Percentiles rank a stretch among this genome's conserved stretches.
phyloP scores from a whole-genome alignment of 257 asterid species.

The Solanum pinnatisectum region DNA sequence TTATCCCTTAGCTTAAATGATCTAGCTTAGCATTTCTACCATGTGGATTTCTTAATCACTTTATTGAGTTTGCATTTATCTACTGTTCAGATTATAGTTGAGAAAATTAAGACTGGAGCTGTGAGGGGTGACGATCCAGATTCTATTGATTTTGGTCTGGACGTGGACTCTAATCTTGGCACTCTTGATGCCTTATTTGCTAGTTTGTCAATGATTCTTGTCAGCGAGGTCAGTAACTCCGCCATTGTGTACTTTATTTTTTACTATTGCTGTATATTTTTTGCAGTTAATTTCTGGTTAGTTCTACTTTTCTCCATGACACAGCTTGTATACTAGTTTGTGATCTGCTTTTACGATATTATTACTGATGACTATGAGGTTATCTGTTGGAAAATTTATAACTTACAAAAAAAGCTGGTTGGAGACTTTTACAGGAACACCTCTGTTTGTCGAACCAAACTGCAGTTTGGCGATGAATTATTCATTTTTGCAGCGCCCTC shows the following conservation, averaged over 20 bases:
- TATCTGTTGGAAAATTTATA: background rate
- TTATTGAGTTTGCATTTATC: background rate
- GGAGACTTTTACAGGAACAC: background rate
- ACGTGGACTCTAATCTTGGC: slow-evolving; percentile 77
- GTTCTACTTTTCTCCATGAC: background rate
- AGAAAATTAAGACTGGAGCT: slow-evolving; percentile 46
- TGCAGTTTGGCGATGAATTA: background rate
- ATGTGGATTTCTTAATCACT: background rate
- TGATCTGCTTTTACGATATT: background rate
- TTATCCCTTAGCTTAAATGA: background rate
- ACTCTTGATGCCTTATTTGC: slow-evolving; percentile 79
- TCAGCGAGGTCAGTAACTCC: slow-evolving; percentile 69
- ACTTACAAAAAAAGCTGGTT: background rate
- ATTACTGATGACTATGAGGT: background rate
- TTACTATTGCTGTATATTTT: background rate
- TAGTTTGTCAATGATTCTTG: slow-evolving; percentile 88
- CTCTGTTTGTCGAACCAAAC: background rate
- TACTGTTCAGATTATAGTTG: slow-evolving; percentile 49
- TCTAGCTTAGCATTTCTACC: background rate
- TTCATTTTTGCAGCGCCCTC: slow-evolving; percentile 1
- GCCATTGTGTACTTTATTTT: background rate
- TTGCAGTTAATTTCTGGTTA: background rate
- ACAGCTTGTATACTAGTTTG: background rate
- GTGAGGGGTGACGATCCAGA: slow-evolving; percentile 32
- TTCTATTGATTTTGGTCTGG: slow-evolving; percentile 32